These are phyloP conservation scores for Anethum foeniculum DNA, from an alignment of 140 eudicot species.

Conservation along the genomic window DNA sequence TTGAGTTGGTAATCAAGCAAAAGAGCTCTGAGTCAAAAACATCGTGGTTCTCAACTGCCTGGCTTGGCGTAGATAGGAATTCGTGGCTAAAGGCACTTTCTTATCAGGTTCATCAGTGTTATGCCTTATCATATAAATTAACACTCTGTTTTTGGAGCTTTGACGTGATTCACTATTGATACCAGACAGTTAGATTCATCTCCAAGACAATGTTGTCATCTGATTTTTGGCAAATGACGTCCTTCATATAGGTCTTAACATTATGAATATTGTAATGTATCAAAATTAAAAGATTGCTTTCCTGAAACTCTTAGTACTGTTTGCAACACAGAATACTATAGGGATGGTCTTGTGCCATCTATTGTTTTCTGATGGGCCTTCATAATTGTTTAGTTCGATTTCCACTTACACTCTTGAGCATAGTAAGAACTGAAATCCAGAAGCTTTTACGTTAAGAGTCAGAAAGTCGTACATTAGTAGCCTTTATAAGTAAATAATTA, in stretches of 20 bases:
- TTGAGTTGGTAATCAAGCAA: slow-evolving; percentile 68
- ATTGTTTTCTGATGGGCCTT: background rate
- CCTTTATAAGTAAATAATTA: background rate
- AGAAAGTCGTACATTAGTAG: background rate
- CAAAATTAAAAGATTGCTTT: background rate
- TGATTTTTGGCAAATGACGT: background rate
- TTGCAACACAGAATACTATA: background rate
- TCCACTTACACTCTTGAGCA: background rate
- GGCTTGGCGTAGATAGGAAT: slow-evolving; percentile 88
- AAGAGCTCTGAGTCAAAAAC: slow-evolving; percentile 42
- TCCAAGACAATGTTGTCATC: background rate
- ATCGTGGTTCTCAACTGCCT: slow-evolving; percentile 89
- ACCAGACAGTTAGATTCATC: background rate
- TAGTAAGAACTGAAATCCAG: background rate
- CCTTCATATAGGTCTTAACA: background rate
- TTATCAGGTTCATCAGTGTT: slow-evolving; percentile 66
- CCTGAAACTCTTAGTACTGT: background rate
- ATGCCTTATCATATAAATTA: background rate
- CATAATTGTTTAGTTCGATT: background rate
- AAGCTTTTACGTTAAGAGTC: background rate
- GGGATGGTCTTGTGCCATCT: background rate
- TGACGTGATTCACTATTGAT: background rate
- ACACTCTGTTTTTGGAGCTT: background rate
- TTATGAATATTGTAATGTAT: background rate
- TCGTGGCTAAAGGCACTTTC: slow-evolving; percentile 79